phyloP scores from a whole-genome alignment of 1,139 yeast genomes.

The Kluyveromyces marxianus region DNA sequence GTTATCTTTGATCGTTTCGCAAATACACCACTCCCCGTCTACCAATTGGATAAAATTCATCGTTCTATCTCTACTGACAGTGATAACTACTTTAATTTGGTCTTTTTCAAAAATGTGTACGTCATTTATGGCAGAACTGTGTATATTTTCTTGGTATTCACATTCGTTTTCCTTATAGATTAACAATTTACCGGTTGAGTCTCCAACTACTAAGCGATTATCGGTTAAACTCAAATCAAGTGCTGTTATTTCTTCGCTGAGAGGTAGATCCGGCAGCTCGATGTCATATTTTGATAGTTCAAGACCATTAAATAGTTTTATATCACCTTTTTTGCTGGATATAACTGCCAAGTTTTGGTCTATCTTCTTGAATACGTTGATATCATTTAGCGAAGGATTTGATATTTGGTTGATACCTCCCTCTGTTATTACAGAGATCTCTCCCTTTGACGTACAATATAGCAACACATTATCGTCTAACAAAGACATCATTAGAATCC shows the following conservation, averaged over 20 bases:
- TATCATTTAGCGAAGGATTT: constrained; percentile 3
- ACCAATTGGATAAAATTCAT: constrained; percentile 3
- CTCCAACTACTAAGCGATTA: neutral
- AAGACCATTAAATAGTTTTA: constrained; percentile 1
- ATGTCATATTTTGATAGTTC: neutral
- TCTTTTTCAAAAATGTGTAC: neutral
- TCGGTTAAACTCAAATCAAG: neutral
- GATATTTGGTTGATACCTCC: neutral
- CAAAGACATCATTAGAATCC: constrained; percentile 1
- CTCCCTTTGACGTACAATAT: constrained; percentile 4
- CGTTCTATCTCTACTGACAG: constrained; percentile 7
- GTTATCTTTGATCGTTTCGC: constrained; percentile 7
- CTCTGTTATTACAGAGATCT: neutral
- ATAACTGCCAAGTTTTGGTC: neutral
- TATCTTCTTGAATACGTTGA: constrained; percentile 3
- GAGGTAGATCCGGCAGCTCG: neutral
- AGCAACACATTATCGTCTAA: neutral
- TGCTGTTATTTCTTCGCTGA: constrained; percentile 2
- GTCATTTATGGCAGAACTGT: constrained; percentile 3
- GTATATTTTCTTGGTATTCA: neutral
- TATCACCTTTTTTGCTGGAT: constrained; percentile 3
- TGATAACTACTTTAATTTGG: neutral
- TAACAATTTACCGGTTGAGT: neutral
- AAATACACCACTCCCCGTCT: constrained; percentile 4
- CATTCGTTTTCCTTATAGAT: neutral